Conservation (phyloP, 2,329 filamentous ascomycete species). For the Botryotinia narcissicola region DNA sequence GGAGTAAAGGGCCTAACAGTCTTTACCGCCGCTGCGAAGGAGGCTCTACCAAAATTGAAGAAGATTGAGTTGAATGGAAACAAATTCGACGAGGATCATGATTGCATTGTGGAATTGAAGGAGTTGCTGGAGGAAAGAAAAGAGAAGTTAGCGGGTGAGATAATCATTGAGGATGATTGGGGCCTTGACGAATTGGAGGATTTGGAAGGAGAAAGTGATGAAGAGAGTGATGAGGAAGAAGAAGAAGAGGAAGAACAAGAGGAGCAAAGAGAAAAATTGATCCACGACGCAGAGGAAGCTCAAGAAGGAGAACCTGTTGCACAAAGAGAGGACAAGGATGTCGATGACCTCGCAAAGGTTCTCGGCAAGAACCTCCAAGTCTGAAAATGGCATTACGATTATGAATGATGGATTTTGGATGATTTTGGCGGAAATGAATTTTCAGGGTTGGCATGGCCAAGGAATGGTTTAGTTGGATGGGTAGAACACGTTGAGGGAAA, state of each 20-base stretch:
- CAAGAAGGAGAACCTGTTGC: slow-evolving; percentile 68
- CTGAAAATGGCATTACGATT: slow-evolving; percentile 4
- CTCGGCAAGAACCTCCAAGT: slow-evolving; percentile 42
- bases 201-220: slow-evolving; percentile 69
- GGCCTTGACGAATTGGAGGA: slow-evolving; percentile 84
- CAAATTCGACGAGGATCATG: slow-evolving; percentile 85
- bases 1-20: slow-evolving; percentile 70
- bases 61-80: slow-evolving; percentile 95
- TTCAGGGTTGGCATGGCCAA: not conserved
- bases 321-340: slow-evolving; percentile 69
- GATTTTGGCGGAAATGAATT: slow-evolving; percentile 9
- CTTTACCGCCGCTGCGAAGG: slow-evolving; percentile 65
- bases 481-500: not conserved
- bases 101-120: slow-evolving; percentile 64
- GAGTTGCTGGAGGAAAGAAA: slow-evolving; percentile 74
- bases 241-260: slow-evolving; percentile 54
- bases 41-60: slow-evolving; percentile 70
- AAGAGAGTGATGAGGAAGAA: slow-evolving; percentile 66
- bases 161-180: slow-evolving; percentile 75
- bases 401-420: slow-evolving; percentile 15
- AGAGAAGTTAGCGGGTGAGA: slow-evolving; percentile 65
- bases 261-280: slow-evolving; percentile 65
- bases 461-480: not conserved
- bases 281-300: slow-evolving; percentile 68
- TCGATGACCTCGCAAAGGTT: slow-evolving; percentile 75